Conservation (phyloP, 192 early-diverging fungal genomes). For the Rhizoclosmatium globosum region DNA sequence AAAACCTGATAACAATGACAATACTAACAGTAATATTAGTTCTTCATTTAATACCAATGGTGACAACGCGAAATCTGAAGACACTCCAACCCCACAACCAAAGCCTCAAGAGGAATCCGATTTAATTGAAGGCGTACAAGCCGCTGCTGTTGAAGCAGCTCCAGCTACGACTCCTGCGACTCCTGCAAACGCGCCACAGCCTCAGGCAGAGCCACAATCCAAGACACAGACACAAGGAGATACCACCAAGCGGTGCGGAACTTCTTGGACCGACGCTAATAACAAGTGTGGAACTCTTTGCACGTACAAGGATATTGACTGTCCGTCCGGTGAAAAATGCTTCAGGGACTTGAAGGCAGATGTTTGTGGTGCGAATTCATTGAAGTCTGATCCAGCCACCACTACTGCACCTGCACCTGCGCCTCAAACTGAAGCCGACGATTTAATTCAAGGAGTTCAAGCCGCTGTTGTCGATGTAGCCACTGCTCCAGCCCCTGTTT, state of each 20-base stretch:
- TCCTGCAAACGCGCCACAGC: slow-evolving; percentile 2
- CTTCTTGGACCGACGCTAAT: slow-evolving; percentile 6
- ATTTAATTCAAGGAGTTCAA: too few relatives aligned
- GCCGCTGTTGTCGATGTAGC: background rate
- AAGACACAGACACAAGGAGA: background rate
- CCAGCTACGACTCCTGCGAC: background rate
- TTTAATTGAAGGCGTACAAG: too few relatives aligned
- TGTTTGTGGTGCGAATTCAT: background rate
- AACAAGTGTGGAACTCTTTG: slow-evolving; percentile 1
- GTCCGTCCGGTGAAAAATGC: slow-evolving; percentile 1
- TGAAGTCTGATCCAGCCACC: background rate
- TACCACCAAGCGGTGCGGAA: background rate
- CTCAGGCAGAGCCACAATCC: background rate
- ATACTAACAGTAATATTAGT: too few relatives aligned
- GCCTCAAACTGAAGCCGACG: background rate
- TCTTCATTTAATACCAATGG: too few relatives aligned
- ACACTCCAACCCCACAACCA: slow-evolving; percentile 20
- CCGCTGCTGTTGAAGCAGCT: background rate
- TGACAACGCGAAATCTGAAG: background rate
- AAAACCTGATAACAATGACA: too few relatives aligned
- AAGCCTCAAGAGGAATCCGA: background rate
- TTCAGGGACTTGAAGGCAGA: background rate
- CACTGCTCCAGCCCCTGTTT: background rate
- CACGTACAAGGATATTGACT: background rate
- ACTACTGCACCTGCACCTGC: slow-evolving; percentile 5